Evolutionary conservation across 225 moss, liverwort and hornwort genomes (phyloP).

Genomic region (Pseudoscleropodium purum): DNA sequence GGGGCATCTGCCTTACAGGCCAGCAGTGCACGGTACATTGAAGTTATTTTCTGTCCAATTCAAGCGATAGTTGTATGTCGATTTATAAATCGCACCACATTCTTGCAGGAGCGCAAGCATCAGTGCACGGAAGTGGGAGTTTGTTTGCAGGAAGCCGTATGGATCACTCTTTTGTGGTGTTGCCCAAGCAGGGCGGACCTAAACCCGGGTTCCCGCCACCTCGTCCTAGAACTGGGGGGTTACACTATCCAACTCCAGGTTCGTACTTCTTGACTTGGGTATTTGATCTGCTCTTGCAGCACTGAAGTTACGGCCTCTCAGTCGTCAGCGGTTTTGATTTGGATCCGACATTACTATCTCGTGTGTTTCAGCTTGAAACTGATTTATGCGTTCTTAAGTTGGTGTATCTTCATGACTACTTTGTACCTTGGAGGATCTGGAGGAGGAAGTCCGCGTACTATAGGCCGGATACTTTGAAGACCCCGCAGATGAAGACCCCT

Average conservation of each 20-base stretch:
- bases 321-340: neutral
- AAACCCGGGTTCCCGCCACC: conserved; percentile 50
- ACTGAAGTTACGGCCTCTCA: neutral
- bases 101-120: conserved; percentile 61
- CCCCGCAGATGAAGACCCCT: neutral
- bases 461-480: neutral
- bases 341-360: neutral
- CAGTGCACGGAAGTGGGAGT: conserved; percentile 81
- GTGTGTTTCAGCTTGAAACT: neutral
- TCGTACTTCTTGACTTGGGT: conserved; percentile 4
- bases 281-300: neutral
- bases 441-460: neutral
- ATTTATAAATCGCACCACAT: neutral
- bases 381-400: neutral
- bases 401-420: neutral
- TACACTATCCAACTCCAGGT: conserved; percentile 91
- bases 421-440: neutral
- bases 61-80: neutral
- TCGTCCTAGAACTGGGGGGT: conserved; percentile 59
- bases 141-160: conserved; percentile 80
- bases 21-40: neutral
- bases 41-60: neutral
- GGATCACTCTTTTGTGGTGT: conserved; percentile 96
- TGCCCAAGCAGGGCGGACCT: conserved; percentile 65
- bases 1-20: neutral